These are phyloP conservation scores for Helotiales sp. DNA, from an alignment of 2,329 filamentous ascomycete species.

Conservation along the genomic window DNA sequence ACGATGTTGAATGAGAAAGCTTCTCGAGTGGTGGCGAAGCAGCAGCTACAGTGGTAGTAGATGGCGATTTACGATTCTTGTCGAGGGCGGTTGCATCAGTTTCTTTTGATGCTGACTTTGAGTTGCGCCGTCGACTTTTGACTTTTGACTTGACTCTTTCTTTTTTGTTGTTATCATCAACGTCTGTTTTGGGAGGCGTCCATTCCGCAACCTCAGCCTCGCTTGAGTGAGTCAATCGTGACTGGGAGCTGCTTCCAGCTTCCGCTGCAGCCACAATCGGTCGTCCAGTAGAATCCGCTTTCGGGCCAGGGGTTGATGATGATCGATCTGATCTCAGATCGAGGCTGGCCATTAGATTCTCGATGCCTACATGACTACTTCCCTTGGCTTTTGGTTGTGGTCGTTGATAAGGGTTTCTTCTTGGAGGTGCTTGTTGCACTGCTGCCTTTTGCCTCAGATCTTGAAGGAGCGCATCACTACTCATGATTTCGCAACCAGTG, in stretches of 20 bases:
- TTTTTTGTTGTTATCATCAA: slow-evolving; percentile 21
- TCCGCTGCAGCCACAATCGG: slow-evolving; percentile 19
- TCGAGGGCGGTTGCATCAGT: not conserved
- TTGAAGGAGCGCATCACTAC: slow-evolving; percentile 29
- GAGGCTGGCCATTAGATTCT: slow-evolving; percentile 32
- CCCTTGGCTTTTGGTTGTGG: slow-evolving; percentile 13
- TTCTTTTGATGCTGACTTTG: slow-evolving; percentile 20
- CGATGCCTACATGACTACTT: slow-evolving; percentile 20
- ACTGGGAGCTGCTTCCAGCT: slow-evolving; percentile 12
- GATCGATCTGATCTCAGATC: slow-evolving; percentile 23
- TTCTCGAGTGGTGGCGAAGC: slow-evolving; percentile 13
- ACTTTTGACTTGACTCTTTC: slow-evolving; percentile 33
- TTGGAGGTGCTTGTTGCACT: slow-evolving; percentile 16
- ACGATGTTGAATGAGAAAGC: not conserved
- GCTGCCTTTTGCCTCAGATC: slow-evolving; percentile 25
- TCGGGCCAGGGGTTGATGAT: slow-evolving; percentile 5
- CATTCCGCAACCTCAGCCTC: not conserved
- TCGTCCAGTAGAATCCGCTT: slow-evolving; percentile 12
- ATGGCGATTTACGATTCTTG: slow-evolving; percentile 15
- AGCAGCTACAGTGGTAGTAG: no score
- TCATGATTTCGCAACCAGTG: slow-evolving; percentile 36
- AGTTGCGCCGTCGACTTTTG: slow-evolving; percentile 30
- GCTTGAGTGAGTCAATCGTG: not conserved
- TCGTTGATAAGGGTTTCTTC: slow-evolving; percentile 10
- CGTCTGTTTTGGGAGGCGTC: slow-evolving; percentile 16